phyloP scores from a whole-genome alignment of 2,329 filamentous ascomycete genomes.

The Trichoderma asperellum region DNA sequence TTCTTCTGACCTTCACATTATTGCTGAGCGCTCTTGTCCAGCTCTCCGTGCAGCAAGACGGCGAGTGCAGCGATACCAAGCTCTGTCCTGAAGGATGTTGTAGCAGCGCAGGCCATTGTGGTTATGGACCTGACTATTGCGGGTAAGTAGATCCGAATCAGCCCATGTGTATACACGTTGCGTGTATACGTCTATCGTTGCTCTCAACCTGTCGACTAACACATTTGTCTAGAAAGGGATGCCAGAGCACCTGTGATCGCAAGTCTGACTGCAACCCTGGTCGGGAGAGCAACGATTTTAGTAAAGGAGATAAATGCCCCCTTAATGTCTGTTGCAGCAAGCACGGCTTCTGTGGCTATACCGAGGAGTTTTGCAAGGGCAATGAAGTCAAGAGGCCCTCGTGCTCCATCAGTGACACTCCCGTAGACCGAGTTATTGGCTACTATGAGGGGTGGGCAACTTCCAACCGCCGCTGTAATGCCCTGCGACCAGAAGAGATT shows the following conservation, averaged over 20 bases:
- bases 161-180: no score
- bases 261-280: conserved; percentile 42
- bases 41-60: no score
- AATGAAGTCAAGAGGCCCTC: conserved; percentile 2
- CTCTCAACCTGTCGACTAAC: no score
- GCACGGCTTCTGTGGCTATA: conserved; percentile 42
- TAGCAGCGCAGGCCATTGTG: conserved; percentile 28
- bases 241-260: conserved; percentile 34
- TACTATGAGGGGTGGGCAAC: conserved; percentile 41
- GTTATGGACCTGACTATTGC: conserved; percentile 23
- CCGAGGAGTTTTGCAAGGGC: conserved; percentile 36
- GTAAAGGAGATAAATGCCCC: conserved; percentile 36
- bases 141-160: no score
- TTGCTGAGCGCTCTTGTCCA: no score
- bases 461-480: conserved; percentile 31
- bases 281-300: conserved; percentile 38
- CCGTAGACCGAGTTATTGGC: conserved; percentile 34
- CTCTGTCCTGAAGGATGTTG: conserved; percentile 31
- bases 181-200: no score
- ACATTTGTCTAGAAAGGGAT: conserved; percentile 25
- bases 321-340: conserved; percentile 46
- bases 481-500: conserved; percentile 35
- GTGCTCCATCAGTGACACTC: conserved; percentile 17
- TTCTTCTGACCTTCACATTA: no score
- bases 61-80: conserved; percentile 18